Conservation (phyloP, 441 rosid genomes). For the Aleurites moluccanus region DNA sequence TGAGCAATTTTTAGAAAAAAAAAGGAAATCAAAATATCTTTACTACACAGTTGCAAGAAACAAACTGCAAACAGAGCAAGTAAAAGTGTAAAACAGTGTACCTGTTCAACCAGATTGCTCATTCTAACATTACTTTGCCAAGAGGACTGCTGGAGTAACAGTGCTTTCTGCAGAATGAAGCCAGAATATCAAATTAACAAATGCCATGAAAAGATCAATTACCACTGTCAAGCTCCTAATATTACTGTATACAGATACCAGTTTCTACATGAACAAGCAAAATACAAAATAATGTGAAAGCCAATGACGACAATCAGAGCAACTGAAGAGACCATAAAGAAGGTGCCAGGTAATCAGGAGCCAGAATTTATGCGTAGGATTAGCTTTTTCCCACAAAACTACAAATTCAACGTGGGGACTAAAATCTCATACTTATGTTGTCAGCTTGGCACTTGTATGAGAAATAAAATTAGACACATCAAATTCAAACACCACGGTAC, state of each 20-base stretch:
- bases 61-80: constrained; percentile 8
- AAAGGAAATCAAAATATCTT: constrained; percentile 15
- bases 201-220: constrained; percentile 1
- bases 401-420: constrained; percentile 1
- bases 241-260: neutral
- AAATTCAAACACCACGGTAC: constrained; percentile 10
- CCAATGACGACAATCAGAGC: neutral
- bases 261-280: neutral
- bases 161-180: constrained; percentile 53
- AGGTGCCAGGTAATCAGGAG: neutral
- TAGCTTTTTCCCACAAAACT: neutral
- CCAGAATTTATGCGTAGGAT: neutral
- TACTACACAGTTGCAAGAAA: constrained; percentile 10
- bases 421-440: neutral
- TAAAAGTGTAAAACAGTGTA: constrained; percentile 31
- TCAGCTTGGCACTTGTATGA: neutral
- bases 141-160: constrained; percentile 79
- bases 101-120: constrained; percentile 88
- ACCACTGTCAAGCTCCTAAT: neutral
- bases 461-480: constrained; percentile 1
- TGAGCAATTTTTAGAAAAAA: constrained; percentile 7
- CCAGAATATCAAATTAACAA: constrained; percentile 1
- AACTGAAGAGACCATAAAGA: neutral
- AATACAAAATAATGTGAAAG: neutral
- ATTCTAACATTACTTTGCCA: constrained; percentile 90